Conservation (phyloP, 2,329 filamentous ascomycete genomes). For the Diaporthe sp. region DNA sequence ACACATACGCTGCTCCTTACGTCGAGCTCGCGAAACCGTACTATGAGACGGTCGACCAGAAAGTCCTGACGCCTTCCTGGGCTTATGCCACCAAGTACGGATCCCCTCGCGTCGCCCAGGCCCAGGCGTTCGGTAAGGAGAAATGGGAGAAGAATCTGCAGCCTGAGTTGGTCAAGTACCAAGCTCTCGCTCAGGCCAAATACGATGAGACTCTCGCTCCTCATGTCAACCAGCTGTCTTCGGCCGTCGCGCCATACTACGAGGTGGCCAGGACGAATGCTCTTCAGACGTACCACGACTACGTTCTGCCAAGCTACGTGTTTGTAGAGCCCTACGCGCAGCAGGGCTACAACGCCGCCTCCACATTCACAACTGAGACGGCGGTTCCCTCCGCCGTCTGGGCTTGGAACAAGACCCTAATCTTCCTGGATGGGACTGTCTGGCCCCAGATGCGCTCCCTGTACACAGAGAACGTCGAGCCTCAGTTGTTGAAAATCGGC, state of each 20-base stretch:
- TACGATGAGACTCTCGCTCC: slow-evolving; percentile 82
- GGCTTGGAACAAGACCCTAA: slow-evolving; percentile 76
- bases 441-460: slow-evolving; percentile 86
- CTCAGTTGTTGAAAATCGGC: slow-evolving; percentile 92
- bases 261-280: slow-evolving; percentile 73
- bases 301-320: slow-evolving; percentile 82
- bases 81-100: slow-evolving; percentile 80
- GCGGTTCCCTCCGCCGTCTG: slow-evolving; percentile 80
- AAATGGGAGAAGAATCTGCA: slow-evolving; percentile 86
- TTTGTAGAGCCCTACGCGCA: slow-evolving; percentile 81
- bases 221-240: slow-evolving; percentile 74
- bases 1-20: slow-evolving; percentile 86
- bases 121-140: slow-evolving; percentile 73
- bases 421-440: slow-evolving; percentile 81
- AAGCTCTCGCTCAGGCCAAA: slow-evolving; percentile 70
- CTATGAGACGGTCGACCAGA: slow-evolving; percentile 72
- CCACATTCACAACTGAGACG: slow-evolving; percentile 76
- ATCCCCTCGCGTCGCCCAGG: slow-evolving; percentile 78
- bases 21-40: slow-evolving; percentile 84
- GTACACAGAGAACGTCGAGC: slow-evolving; percentile 94
- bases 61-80: slow-evolving; percentile 78
- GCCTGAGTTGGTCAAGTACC: slow-evolving; percentile 79
- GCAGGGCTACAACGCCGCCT: slow-evolving; percentile 76
- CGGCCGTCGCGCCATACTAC: slow-evolving; percentile 79
- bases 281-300: slow-evolving; percentile 77